Evolutionary conservation across 2,329 filamentous ascomycete genomes (phyloP), one percentile per base, ranked within the genome.

Genomic region (Sarocladium kiliense): DNA sequence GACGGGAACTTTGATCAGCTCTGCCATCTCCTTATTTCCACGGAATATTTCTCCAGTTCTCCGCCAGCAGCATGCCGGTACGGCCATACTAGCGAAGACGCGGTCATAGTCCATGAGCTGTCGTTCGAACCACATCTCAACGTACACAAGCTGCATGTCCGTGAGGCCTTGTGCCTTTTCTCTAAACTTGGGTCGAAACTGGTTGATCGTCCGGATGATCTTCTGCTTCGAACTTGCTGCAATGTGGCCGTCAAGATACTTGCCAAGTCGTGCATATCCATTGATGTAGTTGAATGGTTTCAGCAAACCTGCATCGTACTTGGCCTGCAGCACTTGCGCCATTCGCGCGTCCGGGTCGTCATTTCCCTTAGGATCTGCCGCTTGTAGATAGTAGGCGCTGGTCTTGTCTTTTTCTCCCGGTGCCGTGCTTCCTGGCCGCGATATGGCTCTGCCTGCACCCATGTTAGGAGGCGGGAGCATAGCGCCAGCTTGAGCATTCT

Each of bases 281-380:
- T 95, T 96, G 63, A 97, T 90, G 70, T 99, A 99, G 74, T 97
- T 97, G 79, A 99, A 99, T 1, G 94, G 94, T 66, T 92, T 94
- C 57, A 99, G 77, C 65, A 99, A 79, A 1, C 94, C 94, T 1
- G 94, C 94, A 62, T 97, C 92, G 71, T 96, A 95, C 71, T 99
- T 99, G 59, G 94, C 94, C 68, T 88, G 89, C 56, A 99, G 82
- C 6, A 99, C 83, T 63, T 94, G 91, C 65, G 93, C 88, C 89
- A 99, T 96, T 58, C 94, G 88, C 69, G 96, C 91, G 71, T 97
- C 92, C 12, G 94, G 91, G 21, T 88, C 88, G 62, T 91, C 81
- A 63, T 83, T 82, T 54, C 93, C 93, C 5, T 90, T 90, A 2
- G 94, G 94, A 69, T 99, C 94, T 51, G 94, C 94, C 14, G 94